Base-by-base conservation (phyloP, 805 yeast species). In the Hemisphaericaspora nanyangensis region DNA sequence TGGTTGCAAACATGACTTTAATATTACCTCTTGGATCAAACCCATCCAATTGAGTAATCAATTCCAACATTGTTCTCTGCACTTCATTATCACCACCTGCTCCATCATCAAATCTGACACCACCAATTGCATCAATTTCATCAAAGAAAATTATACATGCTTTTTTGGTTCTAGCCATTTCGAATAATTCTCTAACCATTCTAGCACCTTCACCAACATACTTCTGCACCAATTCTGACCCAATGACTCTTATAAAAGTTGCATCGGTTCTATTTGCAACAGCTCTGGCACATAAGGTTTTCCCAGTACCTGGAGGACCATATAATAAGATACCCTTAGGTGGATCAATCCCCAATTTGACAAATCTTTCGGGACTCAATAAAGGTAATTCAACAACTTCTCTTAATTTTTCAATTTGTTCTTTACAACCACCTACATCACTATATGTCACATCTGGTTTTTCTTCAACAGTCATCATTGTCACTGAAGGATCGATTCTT, bases 391-490 rank as follows among this genome's bases (percentile, higher is more conserved):
- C 98, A 13, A 90, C 98, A 45, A 91, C 98, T 64, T 90, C 98
- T 61, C 97, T 78, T 45, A 90, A 73, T 64, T 91, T 90, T 62
- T 93, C 99, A 55, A 93, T 91, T 64, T 93, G 99, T 47, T 93
- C 98, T 70, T 93, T 93, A 62, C 96, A 88, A 28, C 99, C 99
- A 53, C 99, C 99, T 47, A 93, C 90, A 61, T 93, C 99, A 45
- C 95, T 86, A 64, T 93, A 93, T 1, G 99, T 93, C 28, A 93
- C 98, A 65, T 93, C 99, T 11, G 99, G 99, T 63, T 93, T 93
- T 67, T 93, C 99, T 65, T 93, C 99, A 34, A 93, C 99, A 2
- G 98, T 91, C 99, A 93, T 93, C 99, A 93, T 93, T 6, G 99
- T 93, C 39, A 93, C 99, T 29, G 89, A 78, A 11, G 99, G 98